A percentile compares a stretch with the other conserved stretches of the same genome.
Conservation (phyloP, 2,329 filamentous ascomycete species). For the Sclerotinia trifoliorum region DNA sequence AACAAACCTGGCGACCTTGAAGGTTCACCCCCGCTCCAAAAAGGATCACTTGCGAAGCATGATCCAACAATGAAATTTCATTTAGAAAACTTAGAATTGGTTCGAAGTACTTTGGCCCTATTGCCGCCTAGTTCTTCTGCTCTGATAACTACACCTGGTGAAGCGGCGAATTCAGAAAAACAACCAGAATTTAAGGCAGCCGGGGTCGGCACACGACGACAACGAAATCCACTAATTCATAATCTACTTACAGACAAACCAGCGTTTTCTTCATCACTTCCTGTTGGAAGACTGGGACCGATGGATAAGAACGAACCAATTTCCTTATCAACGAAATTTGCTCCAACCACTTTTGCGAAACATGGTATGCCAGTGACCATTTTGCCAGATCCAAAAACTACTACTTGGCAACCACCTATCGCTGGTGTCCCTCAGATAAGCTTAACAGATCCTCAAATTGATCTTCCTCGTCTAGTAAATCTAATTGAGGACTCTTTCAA, state of each 20-base stretch:
- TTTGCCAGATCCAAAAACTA: slow-evolving; percentile 66
- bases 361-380: slow-evolving; percentile 86
- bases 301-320: slow-evolving; percentile 28
- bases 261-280: slow-evolving; percentile 85
- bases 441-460: slow-evolving; percentile 76
- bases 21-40: not conserved
- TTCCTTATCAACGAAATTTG: slow-evolving; percentile 41
- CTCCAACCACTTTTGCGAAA: slow-evolving; percentile 78
- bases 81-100: slow-evolving; percentile 70
- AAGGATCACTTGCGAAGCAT: slow-evolving; percentile 18
- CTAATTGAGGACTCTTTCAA: slow-evolving; percentile 94
- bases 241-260: slow-evolving; percentile 96
- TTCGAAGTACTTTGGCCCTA: slow-evolving; percentile 67
- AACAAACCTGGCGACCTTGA: slow-evolving; percentile 27
- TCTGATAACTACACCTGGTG: slow-evolving; percentile 80
- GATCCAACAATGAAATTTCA: slow-evolving; percentile 46
- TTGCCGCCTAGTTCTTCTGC: slow-evolving; percentile 83
- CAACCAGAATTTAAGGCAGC: slow-evolving; percentile 39
- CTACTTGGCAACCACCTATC: slow-evolving; percentile 66
- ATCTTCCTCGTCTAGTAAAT: slow-evolving; percentile 77
- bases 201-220: slow-evolving; percentile 54
- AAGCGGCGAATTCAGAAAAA: slow-evolving; percentile 60
- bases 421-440: slow-evolving; percentile 60
- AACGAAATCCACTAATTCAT: slow-evolving; percentile 82
- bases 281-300: slow-evolving; percentile 59